Conservation (phyloP, 306 rosid species). For the Rosa lucieae region DNA sequence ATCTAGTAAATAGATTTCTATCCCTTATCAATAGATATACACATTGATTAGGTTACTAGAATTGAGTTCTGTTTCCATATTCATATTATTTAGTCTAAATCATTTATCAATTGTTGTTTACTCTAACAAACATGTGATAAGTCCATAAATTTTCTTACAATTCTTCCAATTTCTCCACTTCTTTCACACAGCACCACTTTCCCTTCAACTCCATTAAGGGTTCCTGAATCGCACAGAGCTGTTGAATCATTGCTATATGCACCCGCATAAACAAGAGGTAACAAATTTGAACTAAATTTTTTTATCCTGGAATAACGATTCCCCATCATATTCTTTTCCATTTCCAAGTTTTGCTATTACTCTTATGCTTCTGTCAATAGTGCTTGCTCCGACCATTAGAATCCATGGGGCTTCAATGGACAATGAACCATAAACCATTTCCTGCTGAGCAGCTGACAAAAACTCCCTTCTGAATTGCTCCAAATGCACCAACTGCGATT, state of each 20-base stretch:
- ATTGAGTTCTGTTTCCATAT: too few species aligned
- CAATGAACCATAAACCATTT: conserved; percentile 34
- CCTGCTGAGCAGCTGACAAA: conserved; percentile 72
- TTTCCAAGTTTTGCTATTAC: conserved; percentile 49
- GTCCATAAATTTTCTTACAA: too few species aligned
- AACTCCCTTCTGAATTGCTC: conserved; percentile 65
- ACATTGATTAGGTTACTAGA: too few species aligned
- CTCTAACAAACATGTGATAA: too few species aligned
- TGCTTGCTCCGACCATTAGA: conserved; percentile 47
- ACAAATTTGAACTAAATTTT: conserved; percentile 18
- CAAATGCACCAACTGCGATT: conserved; percentile 59
- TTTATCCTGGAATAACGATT: conserved; percentile 36
- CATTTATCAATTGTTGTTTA: too few species aligned
- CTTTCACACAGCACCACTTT: conserved; percentile 50
- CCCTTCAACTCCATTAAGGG: conserved; percentile 30
- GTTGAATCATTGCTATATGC: conserved; percentile 16
- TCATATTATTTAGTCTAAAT: too few species aligned
- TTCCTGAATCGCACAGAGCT: conserved; percentile 24
- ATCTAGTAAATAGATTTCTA: too few species aligned
- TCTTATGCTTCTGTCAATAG: conserved; percentile 49
- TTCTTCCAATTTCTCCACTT: conserved; percentile 19
- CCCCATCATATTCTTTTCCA: conserved; percentile 43
- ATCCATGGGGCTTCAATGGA: conserved; percentile 77
- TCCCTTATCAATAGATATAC: too few species aligned
- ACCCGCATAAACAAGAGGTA: conserved; percentile 49